Percentiles rank a stretch among this genome's conserved stretches.
These are phyloP conservation scores for Phtheirospermum japonicum DNA, from an alignment of 257 asterid species.

Conservation along the genomic window DNA sequence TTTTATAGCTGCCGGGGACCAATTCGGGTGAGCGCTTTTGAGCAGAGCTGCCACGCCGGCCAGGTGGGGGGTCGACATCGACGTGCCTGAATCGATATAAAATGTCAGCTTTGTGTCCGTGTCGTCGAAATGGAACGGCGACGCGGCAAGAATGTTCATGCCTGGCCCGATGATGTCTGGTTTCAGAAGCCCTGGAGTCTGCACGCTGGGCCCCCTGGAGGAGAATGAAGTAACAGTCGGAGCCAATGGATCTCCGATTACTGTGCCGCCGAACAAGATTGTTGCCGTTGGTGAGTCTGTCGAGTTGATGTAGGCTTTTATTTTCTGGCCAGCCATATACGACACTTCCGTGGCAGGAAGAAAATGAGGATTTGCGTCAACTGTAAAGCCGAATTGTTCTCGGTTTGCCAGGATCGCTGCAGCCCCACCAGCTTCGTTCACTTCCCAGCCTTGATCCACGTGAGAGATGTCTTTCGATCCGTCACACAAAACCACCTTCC, in stretches of 20 bases:
- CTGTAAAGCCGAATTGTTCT: slow-evolving; percentile 14
- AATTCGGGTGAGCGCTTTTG: too few relatives aligned
- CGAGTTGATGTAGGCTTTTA: slow-evolving; percentile 27
- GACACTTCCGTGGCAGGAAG: slow-evolving; percentile 33
- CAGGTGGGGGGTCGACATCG: too few relatives aligned
- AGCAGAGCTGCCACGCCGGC: too few relatives aligned
- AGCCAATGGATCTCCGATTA: too few relatives aligned
- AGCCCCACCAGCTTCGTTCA: slow-evolving; percentile 32
- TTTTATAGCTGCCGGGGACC: too few relatives aligned
- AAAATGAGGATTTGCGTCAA: slow-evolving; percentile 24
- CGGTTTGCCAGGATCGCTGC: slow-evolving; percentile 32
- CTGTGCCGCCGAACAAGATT: slow-evolving; percentile 32
- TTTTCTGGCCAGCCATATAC: too few relatives aligned
- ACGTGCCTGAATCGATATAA: slow-evolving; percentile 35
- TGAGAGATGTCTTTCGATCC: neutral
- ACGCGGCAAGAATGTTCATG: slow-evolving; percentile 39
- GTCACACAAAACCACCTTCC: too few relatives aligned
- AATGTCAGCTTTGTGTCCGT: slow-evolving; percentile 22
- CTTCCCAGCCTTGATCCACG: slow-evolving; percentile 25
- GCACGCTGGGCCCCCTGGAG: too few relatives aligned
- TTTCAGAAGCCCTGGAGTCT: too few relatives aligned
- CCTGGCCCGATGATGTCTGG: too few relatives aligned
- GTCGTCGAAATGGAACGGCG: slow-evolving; percentile 30
- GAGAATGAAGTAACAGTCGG: too few relatives aligned
- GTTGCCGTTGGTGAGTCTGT: slow-evolving; percentile 24